phyloP scores from a whole-genome alignment of 106 monocot genomes.

The Platanthera guangdongensis region DNA sequence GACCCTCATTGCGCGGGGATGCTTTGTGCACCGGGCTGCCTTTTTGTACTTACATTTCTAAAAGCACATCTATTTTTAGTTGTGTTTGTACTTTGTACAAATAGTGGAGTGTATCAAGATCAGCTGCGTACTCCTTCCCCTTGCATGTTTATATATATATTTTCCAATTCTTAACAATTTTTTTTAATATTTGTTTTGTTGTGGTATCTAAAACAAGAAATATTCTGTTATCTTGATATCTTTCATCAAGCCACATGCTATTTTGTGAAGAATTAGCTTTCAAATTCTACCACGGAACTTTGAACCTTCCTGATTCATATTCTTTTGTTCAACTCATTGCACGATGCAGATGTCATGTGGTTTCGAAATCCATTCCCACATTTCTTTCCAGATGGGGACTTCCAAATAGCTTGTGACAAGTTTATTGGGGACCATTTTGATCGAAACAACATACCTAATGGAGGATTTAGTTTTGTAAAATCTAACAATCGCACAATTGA shows the following conservation, averaged over 20 bases:
- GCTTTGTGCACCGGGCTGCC: no score
- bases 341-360: conserved; percentile 26
- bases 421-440: conserved; percentile 13
- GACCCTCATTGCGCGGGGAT: no score
- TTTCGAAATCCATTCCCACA: conserved; percentile 22
- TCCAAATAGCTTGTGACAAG: conserved; percentile 26
- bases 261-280: not conserved
- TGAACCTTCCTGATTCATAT: not conserved
- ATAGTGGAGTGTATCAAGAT: no score
- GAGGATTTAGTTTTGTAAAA: conserved; percentile 28
- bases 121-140: no score
- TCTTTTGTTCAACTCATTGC: conserved; percentile 6
- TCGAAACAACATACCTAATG: conserved; percentile 18
- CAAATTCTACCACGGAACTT: not conserved
- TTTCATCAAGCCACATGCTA: not conserved
- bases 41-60: no score
- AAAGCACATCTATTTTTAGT: no score
- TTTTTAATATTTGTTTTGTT: not conserved
- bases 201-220: not conserved
- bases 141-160: no score
- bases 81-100: no score
- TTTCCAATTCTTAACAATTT: no score
- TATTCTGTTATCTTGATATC: not conserved
- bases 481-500: conserved; percentile 24
- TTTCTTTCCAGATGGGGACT: conserved; percentile 23